Evolutionary conservation across 2,329 filamentous ascomycete genomes (phyloP), one percentile per base, ranked within the genome.

Genomic region (Beauveria brongniartii): DNA sequence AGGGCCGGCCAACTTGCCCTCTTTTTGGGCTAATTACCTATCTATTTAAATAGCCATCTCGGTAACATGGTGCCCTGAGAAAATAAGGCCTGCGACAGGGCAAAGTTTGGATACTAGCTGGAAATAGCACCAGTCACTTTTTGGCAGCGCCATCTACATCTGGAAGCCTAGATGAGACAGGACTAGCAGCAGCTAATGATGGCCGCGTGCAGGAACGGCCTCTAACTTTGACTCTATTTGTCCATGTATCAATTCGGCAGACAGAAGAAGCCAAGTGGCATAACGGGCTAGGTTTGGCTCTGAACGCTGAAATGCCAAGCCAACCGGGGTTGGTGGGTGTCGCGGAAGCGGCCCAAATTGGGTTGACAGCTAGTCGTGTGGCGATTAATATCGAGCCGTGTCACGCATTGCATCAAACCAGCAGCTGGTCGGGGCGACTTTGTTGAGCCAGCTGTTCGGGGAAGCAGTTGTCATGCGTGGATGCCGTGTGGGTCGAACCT

Each of bases 341-440:
- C 48, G 47, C 47, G 56, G 37, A 52, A 53, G 20, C 12, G 24
- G 56, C n/a, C 40, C 43, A 59, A 43, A 37, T 54, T 47, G 41
- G 28, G 28, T 59, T 59, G 57, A 59, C 57, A 59, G 57, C 48
- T 58, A 46, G 55, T 51, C 22, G 57, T 59, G 57, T 59, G 57
- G 57, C 20, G 53, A 41, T 47, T 54, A 59, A 54, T 59, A 53
- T 59, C 57, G 50, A 54, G 14, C 40, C 48, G 50, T 53, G 57
- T 53, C 48, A 46, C 43, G 57, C 48, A 59, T 44, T 8, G 14
- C 48, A 50, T 52, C 24, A 14, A 48, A 20, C 43, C 26, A 28
- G 28, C 26, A 44, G 18, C 26, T 18, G 55, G 28, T 28, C 26
- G 28, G 43, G 46, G 55, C 16, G 30, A 22, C 18, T 6, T 59